Evolutionary conservation across 2,329 filamentous ascomycete genomes (phyloP), one percentile per base, ranked within the genome.

Genomic region (Cladophialophora chaetospira): DNA sequence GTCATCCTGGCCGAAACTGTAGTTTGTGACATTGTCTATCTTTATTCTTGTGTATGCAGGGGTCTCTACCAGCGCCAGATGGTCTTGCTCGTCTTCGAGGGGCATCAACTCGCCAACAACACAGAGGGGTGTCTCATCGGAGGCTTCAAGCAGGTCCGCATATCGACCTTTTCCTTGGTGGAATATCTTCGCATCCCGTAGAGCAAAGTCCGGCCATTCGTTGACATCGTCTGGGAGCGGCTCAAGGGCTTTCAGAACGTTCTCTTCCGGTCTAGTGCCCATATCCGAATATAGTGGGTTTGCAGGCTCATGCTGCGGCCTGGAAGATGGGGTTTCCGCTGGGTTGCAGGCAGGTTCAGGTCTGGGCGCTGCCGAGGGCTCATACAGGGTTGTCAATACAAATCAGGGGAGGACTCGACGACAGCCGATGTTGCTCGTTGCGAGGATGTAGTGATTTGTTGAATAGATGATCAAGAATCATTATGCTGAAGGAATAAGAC

Each of bases 141-240:
- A 79, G 11, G 83, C 83, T 29, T 76, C 71, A 13, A 87, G 72
- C 25, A 87, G 70, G 66, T 78, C 84, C 21, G 77, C 77, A 61
- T 78, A 78, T 55, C 74, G 75, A 55, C 72, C 71, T 66, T 78
- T 77, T 54, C 79, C 77, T 33, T 75, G 74, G 40, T 75, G 68
- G 55, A 77, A 71, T 42, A 86, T 76, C 62, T 79, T 78, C 57
- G 78, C 82, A 62, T 85, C 77, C 57, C 71, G 77, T 57, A 87
- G 71, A 23, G 74, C 71, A 69, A 85, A 85, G 59, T 83, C 80
- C 49, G 82, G 78, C 81, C 83, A 86, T 63, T 85, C 77, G 69
- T 83, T 76, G 66, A 77, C 75, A 67, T 78, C 75, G 29, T 69
- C 66, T 56, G 77, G 67, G 61, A 74, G 72, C 59, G 74, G 71